Percentiles rank a stretch among this genome's conserved stretches.
Evolutionary conservation across 208 protist genomes (phyloP).

Genomic region (Acanthamoeba castellanii): DNA sequence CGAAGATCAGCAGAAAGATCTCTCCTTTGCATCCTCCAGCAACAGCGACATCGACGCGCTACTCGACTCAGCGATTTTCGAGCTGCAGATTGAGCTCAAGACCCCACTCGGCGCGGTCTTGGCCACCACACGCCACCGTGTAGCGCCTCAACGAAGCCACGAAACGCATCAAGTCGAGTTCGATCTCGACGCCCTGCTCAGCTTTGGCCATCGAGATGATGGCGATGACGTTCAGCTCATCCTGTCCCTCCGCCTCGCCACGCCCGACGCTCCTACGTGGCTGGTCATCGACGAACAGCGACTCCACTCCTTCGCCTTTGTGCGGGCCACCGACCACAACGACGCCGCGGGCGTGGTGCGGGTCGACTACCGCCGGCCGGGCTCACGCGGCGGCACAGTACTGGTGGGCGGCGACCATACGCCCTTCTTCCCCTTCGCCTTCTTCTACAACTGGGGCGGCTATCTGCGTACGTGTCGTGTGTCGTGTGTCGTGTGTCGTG

Average conservation of each 20-base stretch:
- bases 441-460: constrained; percentile 21
- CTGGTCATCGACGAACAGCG: neutral
- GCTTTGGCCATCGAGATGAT: neutral
- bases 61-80: no score
- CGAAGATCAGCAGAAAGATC: no score
- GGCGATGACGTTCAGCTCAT: neutral
- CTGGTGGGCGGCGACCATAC: neutral
- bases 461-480: neutral
- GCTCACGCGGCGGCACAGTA: neutral
- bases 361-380: neutral
- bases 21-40: no score
- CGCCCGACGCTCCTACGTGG: no score
- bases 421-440: constrained; percentile 22
- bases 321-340: neutral
- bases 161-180: neutral
- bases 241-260: neutral
- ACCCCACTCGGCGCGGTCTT: neutral
- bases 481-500: no score
- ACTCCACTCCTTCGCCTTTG: neutral
- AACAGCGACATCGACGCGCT: no score
- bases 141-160: neutral
- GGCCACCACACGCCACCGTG: neutral
- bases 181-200: neutral
- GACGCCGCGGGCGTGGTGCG: neutral
- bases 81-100: no score